phyloP scores from a whole-genome alignment of 768 basidiomycete species.

The Lactifluus subvellereus region DNA sequence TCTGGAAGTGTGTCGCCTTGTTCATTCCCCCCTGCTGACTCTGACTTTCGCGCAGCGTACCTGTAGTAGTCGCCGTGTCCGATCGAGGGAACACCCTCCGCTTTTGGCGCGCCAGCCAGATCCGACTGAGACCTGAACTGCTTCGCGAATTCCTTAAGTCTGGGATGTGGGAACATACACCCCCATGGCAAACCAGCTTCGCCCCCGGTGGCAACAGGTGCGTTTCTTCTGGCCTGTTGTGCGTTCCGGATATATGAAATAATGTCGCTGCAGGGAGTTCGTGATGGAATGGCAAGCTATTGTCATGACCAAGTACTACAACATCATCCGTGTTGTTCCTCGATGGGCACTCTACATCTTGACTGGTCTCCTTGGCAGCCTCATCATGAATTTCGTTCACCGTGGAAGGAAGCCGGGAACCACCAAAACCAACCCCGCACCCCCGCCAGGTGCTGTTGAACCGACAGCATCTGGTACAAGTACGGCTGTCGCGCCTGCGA shows the following conservation, averaged over 20 bases:
- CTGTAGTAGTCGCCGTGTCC: slow-evolving; percentile 61
- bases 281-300: slow-evolving; percentile 56
- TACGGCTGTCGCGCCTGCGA: slow-evolving; percentile 7
- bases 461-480: slow-evolving; percentile 6
- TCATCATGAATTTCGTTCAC: slow-evolving; percentile 64
- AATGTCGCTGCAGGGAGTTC: slow-evolving; percentile 48
- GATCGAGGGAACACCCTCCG: slow-evolving; percentile 75
- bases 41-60: slow-evolving; percentile 47
- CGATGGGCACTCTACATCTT: slow-evolving; percentile 63
- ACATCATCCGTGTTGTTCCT: slow-evolving; percentile 50
- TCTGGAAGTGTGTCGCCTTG: slow-evolving; percentile 64
- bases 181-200: slow-evolving; percentile 63
- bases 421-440: slow-evolving; percentile 22
- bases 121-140: slow-evolving; percentile 53
- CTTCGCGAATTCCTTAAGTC: slow-evolving; percentile 62
- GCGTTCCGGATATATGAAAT: not conserved
- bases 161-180: slow-evolving; percentile 56
- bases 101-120: slow-evolving; percentile 63
- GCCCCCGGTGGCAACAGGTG: slow-evolving; percentile 76
- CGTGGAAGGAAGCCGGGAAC: slow-evolving; percentile 21
- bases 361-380: slow-evolving; percentile 61
- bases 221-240: slow-evolving; percentile 23
- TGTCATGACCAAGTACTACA: slow-evolving; percentile 46
- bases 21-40: not conserved
- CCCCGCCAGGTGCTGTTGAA: not conserved